These are phyloP conservation scores for Claviceps africana DNA, from an alignment of 2,329 filamentous ascomycete species.

Conservation along the genomic window DNA sequence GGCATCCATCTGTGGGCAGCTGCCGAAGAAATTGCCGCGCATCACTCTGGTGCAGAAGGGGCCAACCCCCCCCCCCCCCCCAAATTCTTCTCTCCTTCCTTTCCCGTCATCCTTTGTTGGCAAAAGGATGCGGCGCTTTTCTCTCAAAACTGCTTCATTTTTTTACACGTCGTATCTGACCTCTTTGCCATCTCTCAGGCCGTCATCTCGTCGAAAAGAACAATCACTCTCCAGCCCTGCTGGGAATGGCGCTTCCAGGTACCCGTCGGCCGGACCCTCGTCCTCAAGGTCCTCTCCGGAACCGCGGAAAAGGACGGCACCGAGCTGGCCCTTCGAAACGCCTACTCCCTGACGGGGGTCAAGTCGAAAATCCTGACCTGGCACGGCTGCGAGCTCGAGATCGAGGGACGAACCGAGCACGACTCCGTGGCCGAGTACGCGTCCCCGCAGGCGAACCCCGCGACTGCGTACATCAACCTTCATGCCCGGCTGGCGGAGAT, in stretches of 20 bases:
- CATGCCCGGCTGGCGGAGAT: slow-evolving; percentile 73
- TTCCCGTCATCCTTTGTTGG: too few species aligned
- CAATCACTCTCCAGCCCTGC: slow-evolving; percentile 41
- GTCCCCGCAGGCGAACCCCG: slow-evolving; percentile 64
- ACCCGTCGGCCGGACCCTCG: slow-evolving; percentile 30
- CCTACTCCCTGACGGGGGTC: slow-evolving; percentile 66
- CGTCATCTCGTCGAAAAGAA: slow-evolving; percentile 28
- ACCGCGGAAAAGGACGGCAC: slow-evolving; percentile 91
- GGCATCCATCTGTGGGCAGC: background rate
- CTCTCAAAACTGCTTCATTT: too few species aligned
- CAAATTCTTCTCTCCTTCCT: background rate
- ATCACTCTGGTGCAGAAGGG: background rate
- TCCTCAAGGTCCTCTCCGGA: slow-evolving; percentile 55
- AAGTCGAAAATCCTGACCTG: slow-evolving; percentile 87
- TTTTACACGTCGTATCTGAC: background rate
- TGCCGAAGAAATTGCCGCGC: background rate
- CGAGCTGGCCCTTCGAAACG: slow-evolving; percentile 68
- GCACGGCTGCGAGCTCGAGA: slow-evolving; percentile 76
- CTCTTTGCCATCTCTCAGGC: slow-evolving; percentile 11
- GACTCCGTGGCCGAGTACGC: slow-evolving; percentile 47
- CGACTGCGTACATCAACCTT: slow-evolving; percentile 67
- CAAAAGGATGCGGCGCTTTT: too few species aligned
- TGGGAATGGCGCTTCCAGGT: slow-evolving; percentile 74
- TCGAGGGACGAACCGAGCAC: slow-evolving; percentile 45
- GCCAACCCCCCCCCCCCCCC: background rate